These are phyloP conservation scores for Hippophae tibetana DNA, from an alignment of 306 rosid genomes.

Conservation along the genomic window DNA sequence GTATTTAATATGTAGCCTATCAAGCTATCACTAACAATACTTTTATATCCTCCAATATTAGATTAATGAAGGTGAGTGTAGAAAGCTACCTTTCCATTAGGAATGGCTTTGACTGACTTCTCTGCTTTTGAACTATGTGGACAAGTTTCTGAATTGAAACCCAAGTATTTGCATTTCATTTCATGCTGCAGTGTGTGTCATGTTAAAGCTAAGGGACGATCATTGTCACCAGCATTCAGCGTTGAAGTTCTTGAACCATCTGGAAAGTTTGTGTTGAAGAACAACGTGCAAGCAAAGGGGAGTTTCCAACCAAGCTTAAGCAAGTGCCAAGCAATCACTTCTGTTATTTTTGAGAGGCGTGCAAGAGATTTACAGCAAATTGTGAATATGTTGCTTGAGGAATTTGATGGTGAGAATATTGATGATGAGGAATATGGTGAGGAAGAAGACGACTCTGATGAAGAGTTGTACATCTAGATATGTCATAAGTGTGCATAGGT, in stretches of 20 bases:
- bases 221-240: conserved; percentile 51
- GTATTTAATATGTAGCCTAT: too few species aligned
- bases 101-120: too few species aligned
- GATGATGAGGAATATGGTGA: conserved; percentile 26
- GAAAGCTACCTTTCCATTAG: too few species aligned
- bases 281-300: conserved; percentile 21
- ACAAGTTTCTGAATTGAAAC: too few species aligned
- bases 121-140: too few species aligned
- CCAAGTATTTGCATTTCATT: neutral
- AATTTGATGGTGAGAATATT: conserved; percentile 1
- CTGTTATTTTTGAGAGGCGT: conserved; percentile 15
- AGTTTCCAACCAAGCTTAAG: conserved; percentile 11
- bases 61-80: too few species aligned
- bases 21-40: too few species aligned
- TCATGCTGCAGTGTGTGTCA: conserved; percentile 53
- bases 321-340: conserved; percentile 17
- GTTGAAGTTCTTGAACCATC: conserved; percentile 49
- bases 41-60: too few species aligned
- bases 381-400: conserved; percentile 26
- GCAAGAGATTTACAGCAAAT: conserved; percentile 25
- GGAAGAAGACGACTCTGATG: conserved; percentile 45
- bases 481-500: neutral
- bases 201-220: conserved; percentile 56
- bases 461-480: conserved; percentile 31
- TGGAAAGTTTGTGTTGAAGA: conserved; percentile 48